A percentile compares a stretch with the other conserved stretches of the same genome.
Conservation (phyloP, 352 stramenopile genomes). For the Phytophthora agathidicida region DNA sequence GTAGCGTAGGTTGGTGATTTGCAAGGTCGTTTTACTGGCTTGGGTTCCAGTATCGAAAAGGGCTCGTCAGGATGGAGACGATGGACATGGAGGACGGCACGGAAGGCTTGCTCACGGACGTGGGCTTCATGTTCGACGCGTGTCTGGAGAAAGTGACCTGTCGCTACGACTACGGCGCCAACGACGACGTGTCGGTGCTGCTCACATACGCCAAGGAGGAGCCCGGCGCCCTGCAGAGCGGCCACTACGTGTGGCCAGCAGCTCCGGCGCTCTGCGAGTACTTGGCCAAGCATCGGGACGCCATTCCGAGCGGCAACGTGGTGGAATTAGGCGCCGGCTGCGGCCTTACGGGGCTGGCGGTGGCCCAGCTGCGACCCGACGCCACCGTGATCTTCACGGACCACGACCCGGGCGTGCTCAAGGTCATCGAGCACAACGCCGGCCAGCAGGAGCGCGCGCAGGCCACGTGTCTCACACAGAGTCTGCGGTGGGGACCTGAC, state of each 20-base stretch:
- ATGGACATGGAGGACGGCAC: slow-evolving; percentile 42
- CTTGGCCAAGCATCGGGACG: slow-evolving; percentile 47
- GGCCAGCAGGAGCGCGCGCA: slow-evolving; percentile 58
- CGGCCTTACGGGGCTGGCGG: slow-evolving; percentile 62
- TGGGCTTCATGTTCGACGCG: slow-evolving; percentile 75
- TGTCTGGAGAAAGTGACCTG: slow-evolving; percentile 71
- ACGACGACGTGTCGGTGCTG: slow-evolving; percentile 62
- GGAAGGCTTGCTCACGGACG: slow-evolving; percentile 52
- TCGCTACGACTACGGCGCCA: slow-evolving; percentile 60
- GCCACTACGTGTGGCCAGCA: slow-evolving; percentile 73
- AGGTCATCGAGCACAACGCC: slow-evolving; percentile 80
- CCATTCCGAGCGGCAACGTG: slow-evolving; percentile 60
- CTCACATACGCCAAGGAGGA: slow-evolving; percentile 78
- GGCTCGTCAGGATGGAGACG: slow-evolving; percentile 24
- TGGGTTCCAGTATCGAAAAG: slow-evolving; percentile 8
- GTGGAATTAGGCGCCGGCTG: slow-evolving; percentile 77
- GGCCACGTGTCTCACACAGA: slow-evolving; percentile 63
- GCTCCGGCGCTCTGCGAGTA: slow-evolving; percentile 73
- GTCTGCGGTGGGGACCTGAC: slow-evolving; percentile 67
- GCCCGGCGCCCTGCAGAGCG: slow-evolving; percentile 56
- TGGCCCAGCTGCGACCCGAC: slow-evolving; percentile 64
- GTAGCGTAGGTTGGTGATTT: too few species aligned
- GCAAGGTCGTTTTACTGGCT: slow-evolving; percentile 2
- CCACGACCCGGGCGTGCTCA: slow-evolving; percentile 82
- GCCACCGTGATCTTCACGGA: slow-evolving; percentile 81